A percentile compares a stretch with the other conserved stretches of the same genome.
Conservation (phyloP, 169 alveolate genomes). For the Plasmodium gaboni region DNA sequence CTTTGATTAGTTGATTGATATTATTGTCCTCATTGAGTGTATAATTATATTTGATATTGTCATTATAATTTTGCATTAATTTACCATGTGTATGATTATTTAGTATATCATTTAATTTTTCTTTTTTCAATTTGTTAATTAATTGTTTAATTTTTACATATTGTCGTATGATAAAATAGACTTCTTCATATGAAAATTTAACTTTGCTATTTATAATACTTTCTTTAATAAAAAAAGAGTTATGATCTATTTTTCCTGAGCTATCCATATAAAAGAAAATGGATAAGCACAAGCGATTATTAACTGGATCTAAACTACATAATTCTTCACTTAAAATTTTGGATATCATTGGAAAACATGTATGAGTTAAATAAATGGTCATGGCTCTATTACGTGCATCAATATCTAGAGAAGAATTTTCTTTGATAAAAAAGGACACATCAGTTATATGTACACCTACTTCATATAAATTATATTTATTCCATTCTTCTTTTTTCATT, state of each 20-base stretch:
- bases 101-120: background rate
- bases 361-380: conserved; percentile 92
- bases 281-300: conserved; percentile 51
- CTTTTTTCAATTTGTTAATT: conserved; percentile 33
- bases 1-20: background rate
- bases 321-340: conserved; percentile 62
- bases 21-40: background rate
- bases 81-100: no score
- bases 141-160: conserved; percentile 32
- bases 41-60: background rate
- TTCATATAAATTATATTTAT: conserved; percentile 79
- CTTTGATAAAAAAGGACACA: conserved; percentile 94
- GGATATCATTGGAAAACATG: conserved; percentile 79
- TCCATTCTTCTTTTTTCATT: conserved; percentile 26
- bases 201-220: conserved; percentile 63
- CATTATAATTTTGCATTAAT: background rate
- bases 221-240: conserved; percentile 54
- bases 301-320: conserved; percentile 68
- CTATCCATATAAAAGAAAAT: conserved; percentile 73
- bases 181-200: conserved; percentile 71
- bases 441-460: conserved; percentile 98
- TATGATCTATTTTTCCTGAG: conserved; percentile 65
- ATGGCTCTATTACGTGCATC: conserved; percentile 95
- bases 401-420: conserved; percentile 93
- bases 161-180: conserved; percentile 10